These are phyloP conservation scores for Uncinocarpus reesii DNA, from an alignment of 2,329 filamentous ascomycete species.

Conservation along the genomic window DNA sequence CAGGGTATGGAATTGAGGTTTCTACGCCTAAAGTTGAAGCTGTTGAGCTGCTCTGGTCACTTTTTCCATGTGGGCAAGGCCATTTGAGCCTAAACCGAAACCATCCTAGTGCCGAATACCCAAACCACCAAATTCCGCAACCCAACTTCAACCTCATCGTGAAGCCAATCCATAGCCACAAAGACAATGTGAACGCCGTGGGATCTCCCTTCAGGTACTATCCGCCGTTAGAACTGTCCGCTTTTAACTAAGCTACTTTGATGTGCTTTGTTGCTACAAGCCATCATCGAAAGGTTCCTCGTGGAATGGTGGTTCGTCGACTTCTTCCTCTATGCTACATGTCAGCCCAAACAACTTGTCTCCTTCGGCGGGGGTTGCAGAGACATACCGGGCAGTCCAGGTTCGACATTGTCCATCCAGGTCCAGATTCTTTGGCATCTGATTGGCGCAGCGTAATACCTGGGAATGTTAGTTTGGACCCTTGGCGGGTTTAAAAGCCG, in stretches of 20 bases:
- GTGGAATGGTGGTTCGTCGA: too few relatives aligned
- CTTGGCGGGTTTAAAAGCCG: too few relatives aligned
- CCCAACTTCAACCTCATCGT: neutral
- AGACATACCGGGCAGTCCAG: neutral
- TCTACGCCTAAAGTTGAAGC: constrained; percentile 6
- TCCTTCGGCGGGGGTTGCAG: neutral
- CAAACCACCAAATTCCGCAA: neutral
- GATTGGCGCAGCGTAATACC: too few relatives aligned
- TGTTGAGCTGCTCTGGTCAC: constrained; percentile 10
- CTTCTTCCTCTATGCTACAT: neutral
- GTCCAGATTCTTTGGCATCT: neutral
- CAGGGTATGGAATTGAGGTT: neutral
- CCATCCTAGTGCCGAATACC: constrained; percentile 11
- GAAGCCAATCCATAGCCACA: neutral
- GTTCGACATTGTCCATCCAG: neutral
- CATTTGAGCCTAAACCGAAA: constrained; percentile 15
- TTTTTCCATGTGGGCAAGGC: constrained; percentile 10
- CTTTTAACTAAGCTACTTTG: too few relatives aligned
- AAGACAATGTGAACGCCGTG: too few relatives aligned
- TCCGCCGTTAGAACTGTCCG: too few relatives aligned
- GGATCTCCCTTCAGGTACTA: too few relatives aligned
- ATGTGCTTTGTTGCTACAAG: too few relatives aligned
- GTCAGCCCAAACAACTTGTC: neutral
- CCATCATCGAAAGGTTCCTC: too few relatives aligned
- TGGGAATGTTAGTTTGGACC: too few relatives aligned